Conservation (phyloP, 2,329 filamentous ascomycete genomes). For the Annulohypoxylon truncatum region DNA sequence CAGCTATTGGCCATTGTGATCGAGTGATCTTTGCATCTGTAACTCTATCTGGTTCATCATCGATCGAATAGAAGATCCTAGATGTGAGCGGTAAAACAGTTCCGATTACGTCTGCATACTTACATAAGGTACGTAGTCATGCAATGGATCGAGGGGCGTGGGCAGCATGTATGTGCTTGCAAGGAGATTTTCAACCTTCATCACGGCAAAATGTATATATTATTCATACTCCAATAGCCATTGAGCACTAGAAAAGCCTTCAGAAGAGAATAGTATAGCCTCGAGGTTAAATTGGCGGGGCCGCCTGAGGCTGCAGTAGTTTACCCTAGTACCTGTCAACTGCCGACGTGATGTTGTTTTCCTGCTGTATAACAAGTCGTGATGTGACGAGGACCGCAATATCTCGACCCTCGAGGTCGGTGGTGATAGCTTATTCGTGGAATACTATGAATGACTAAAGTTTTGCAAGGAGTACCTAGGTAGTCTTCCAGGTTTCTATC, state of each 20-base stretch:
- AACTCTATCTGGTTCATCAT: constrained; percentile 1
- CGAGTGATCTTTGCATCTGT: constrained; percentile 4
- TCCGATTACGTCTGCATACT: not conserved
- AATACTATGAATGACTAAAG: not conserved
- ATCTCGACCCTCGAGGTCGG: not conserved
- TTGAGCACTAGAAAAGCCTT: not conserved
- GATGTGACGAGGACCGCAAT: not conserved
- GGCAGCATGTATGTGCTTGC: not conserved
- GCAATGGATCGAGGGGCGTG: not conserved
- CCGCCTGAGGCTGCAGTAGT: constrained; percentile 20
- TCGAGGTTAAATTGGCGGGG: constrained; percentile 28
- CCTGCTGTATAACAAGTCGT: not conserved
- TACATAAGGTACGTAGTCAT: not conserved
- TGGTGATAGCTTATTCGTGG: not conserved
- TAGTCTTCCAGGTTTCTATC: not conserved
- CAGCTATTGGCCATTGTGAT: not conserved
- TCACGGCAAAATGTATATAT: not conserved
- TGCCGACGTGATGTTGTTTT: constrained; percentile 16
- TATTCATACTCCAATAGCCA: not conserved
- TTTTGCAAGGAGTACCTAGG: constrained; percentile 1
- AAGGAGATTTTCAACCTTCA: not conserved
- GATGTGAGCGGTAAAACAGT: not conserved
- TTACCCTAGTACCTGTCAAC: constrained; percentile 5
- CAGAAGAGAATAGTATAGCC: constrained; percentile 12
- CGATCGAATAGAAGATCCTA: not conserved